Percentiles rank a stretch among this genome's conserved stretches.
These are phyloP conservation scores for Aspergillus fijiensis DNA, from an alignment of 2,329 filamentous ascomycete genomes.

Conservation along the genomic window DNA sequence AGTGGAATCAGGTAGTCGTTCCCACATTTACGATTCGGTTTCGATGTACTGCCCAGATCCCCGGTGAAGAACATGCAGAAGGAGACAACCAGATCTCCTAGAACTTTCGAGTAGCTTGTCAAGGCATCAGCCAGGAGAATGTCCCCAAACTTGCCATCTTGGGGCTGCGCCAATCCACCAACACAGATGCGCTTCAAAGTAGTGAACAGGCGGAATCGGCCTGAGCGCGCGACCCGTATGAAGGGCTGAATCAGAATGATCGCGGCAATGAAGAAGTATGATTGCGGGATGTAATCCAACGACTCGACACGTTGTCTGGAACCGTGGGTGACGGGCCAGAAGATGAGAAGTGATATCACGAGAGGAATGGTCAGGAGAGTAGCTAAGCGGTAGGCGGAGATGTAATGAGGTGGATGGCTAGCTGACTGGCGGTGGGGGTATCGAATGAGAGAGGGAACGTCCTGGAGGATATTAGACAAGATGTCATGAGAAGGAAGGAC, in stretches of 20 bases:
- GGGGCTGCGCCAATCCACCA: constrained; percentile 80
- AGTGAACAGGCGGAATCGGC: constrained; percentile 71
- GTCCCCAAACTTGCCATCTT: constrained; percentile 92
- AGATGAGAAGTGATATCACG: constrained; percentile 68
- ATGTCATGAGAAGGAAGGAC: not conserved
- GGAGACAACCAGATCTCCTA: constrained; percentile 84
- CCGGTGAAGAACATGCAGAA: constrained; percentile 85
- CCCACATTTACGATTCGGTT: constrained; percentile 79
- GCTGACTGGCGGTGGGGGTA: constrained; percentile 74
- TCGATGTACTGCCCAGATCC: constrained; percentile 70
- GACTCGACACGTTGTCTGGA: constrained; percentile 66
- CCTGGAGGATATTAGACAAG: constrained; percentile 45
- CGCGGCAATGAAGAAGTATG: constrained; percentile 72
- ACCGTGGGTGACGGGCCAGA: constrained; percentile 79
- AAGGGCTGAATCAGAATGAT: constrained; percentile 72
- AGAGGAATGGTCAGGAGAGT: constrained; percentile 72
- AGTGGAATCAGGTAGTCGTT: constrained; percentile 77
- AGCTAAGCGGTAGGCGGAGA: constrained; percentile 83
- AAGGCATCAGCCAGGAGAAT: constrained; percentile 90
- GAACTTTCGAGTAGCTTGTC: constrained; percentile 90
- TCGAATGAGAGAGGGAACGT: constrained; percentile 80
- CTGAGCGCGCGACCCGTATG: constrained; percentile 65
- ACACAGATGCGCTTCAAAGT: constrained; percentile 76
- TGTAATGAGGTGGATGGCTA: constrained; percentile 71
- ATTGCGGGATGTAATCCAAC: constrained; percentile 84